These are phyloP conservation scores for Penicillium decumbens DNA, from an alignment of 2,329 filamentous ascomycete species.

Conservation along the genomic window DNA sequence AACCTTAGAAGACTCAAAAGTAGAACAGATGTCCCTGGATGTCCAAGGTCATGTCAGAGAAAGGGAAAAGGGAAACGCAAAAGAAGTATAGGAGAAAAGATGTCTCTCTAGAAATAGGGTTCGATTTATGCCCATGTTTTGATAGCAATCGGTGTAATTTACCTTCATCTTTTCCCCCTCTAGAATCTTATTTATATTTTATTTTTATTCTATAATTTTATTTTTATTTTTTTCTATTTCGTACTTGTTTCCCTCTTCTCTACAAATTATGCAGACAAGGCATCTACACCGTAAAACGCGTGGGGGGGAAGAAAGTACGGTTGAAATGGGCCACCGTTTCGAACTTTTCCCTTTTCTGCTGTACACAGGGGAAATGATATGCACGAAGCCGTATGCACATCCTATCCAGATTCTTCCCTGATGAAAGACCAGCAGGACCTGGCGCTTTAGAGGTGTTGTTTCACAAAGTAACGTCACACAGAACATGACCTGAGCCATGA, in stretches of 20 bases:
- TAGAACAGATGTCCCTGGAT: conserved; percentile 13
- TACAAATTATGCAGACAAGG: not conserved
- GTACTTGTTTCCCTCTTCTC: conserved; percentile 1
- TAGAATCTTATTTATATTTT: conserved; percentile 4
- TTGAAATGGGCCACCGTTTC: not conserved
- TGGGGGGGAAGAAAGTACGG: not conserved
- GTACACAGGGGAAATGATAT: conserved; percentile 30
- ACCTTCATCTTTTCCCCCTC: conserved; percentile 16
- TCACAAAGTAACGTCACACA: conserved; percentile 41
- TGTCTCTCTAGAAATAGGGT: conserved; percentile 27
- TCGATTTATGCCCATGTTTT: conserved; percentile 34
- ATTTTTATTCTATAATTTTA: not conserved
- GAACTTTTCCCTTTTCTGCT: conserved; percentile 7
- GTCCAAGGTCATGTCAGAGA: conserved; percentile 15
- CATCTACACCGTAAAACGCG: not conserved
- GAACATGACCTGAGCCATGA: conserved; percentile 27
- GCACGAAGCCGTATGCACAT: conserved; percentile 31
- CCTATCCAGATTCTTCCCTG: conserved; percentile 19
- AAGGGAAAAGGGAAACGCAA: conserved; percentile 18
- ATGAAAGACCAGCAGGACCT: conserved; percentile 24
- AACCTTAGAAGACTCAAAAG: not conserved
- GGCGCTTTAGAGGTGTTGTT: conserved; percentile 32
- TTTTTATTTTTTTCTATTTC: not conserved
- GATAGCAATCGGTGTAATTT: conserved; percentile 27
- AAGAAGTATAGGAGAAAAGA: conserved; percentile 21